Percentiles rank a stretch among this genome's conserved stretches.
Evolutionary conservation across 2,329 filamentous ascomycete genomes (phyloP).

Genomic region (Colletotrichum sp.): DNA sequence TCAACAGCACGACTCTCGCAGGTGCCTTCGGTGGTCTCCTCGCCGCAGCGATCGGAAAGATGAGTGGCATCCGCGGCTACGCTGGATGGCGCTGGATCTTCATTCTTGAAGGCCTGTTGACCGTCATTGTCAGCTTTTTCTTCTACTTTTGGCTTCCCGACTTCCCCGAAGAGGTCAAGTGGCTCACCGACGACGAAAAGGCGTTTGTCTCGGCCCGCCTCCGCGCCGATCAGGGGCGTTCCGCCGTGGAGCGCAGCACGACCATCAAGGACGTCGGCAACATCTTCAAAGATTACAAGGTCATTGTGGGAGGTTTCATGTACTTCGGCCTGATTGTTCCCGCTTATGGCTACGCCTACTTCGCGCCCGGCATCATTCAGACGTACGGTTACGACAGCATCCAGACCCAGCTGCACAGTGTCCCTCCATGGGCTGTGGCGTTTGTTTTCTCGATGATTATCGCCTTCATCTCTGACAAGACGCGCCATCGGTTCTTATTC

Average conservation of each 20-base stretch:
- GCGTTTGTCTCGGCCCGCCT: constrained; percentile 70
- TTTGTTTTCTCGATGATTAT: constrained; percentile 81
- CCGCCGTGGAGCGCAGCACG: constrained; percentile 66
- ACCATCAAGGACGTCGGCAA: constrained; percentile 61
- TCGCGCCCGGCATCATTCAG: constrained; percentile 73
- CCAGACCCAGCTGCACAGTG: constrained; percentile 61
- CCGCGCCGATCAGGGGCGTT: constrained; percentile 70
- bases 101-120: constrained; percentile 75
- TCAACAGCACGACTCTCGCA: constrained; percentile 71
- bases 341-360: constrained; percentile 80
- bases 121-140: constrained; percentile 63
- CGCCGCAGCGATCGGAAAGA: constrained; percentile 61
- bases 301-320: constrained; percentile 79
- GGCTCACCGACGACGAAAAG: constrained; percentile 74
- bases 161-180: constrained; percentile 77
- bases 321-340: constrained; percentile 82
- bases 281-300: constrained; percentile 76
- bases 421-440: constrained; percentile 68
- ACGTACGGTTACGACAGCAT: constrained; percentile 68
- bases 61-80: constrained; percentile 74
- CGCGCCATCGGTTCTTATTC: constrained; percentile 77
- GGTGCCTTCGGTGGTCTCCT: constrained; percentile 28
- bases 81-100: constrained; percentile 83
- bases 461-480: constrained; percentile 73
- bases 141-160: constrained; percentile 75